A percentile compares a stretch with the other conserved stretches of the same genome.
Evolutionary conservation across 225 moss, liverwort and hornwort genomes (phyloP).

Genomic region (Polytrichum commune): DNA sequence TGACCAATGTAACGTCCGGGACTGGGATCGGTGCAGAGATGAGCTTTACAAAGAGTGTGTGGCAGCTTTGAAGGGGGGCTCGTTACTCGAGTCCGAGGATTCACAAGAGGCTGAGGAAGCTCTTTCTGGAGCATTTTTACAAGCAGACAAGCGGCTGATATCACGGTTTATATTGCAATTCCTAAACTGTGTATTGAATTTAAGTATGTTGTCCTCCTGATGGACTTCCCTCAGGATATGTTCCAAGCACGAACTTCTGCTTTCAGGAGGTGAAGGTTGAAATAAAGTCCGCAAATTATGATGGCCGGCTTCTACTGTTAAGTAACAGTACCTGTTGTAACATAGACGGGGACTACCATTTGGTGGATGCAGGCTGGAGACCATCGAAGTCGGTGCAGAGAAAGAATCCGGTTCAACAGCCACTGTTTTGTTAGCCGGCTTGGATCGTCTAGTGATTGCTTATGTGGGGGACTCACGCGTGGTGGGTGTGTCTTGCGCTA

Average conservation of each 20-base stretch:
- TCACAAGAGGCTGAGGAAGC: slow-evolving; percentile 57
- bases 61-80: slow-evolving; percentile 62
- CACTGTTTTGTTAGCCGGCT: slow-evolving; percentile 58
- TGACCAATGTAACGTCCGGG: no score
- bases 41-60: slow-evolving; percentile 84
- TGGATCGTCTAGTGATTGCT: slow-evolving; percentile 57
- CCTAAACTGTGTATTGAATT: background rate
- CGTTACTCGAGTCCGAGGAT: slow-evolving; percentile 59
- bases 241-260: no score
- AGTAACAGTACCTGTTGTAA: no score
- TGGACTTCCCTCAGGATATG: no score
- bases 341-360: no score
- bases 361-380: slow-evolving; percentile 49
- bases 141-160: slow-evolving; percentile 55
- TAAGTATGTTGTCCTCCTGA: background rate
- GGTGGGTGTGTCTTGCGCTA: slow-evolving; percentile 39
- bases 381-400: slow-evolving; percentile 42
- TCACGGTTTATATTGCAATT: slow-evolving; percentile 48
- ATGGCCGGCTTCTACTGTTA: no score
- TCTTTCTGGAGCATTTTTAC: slow-evolving; percentile 61
- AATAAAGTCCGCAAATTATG: no score
- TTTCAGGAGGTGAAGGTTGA: no score
- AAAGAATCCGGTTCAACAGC: slow-evolving; percentile 85
- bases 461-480: slow-evolving; percentile 88
- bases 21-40: slow-evolving; percentile 46